Evolutionary conservation across 2,329 filamentous ascomycete genomes (phyloP), one percentile per base, ranked within the genome.

Genomic region (Pestalotiopsis sp.): DNA sequence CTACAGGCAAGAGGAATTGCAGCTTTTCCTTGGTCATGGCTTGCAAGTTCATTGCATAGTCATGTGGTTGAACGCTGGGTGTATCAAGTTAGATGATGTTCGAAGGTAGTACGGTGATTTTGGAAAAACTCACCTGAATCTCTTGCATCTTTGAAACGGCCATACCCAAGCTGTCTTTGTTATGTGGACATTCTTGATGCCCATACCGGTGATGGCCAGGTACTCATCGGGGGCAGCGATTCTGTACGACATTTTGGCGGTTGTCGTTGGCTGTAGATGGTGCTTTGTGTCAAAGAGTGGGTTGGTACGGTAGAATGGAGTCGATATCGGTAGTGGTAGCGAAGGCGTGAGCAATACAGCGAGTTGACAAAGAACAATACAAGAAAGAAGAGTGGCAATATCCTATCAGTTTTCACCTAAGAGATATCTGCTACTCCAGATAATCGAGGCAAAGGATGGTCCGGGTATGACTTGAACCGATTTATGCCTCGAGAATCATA

Each of bases 21-120:
- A 96, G 86, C 79, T 97, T 97, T 82, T 97, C 94, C 74, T 91
- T 89, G 20, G 93, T 97, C 93, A 97, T 97, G 68, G 93, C 93
- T 77, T 95, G 92, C 1, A 97, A 83, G 68, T 90, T 90, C 86
- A 97, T 93, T 69, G 88, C 89, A 80, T 96, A 95, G 80, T 97
- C 93, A 76, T 93, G 93, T 0, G 92, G 92, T 72, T 91, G 91
- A 75, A 93, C 90, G 70, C 85, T 88, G 70, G 83, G 81, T 66
- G 80, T 82, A 31, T 12, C 59, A 17, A 77, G 17, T 39, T 5
- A 59, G 52, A 23, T 52, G 62, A 70, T 64, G 45, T 59, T 5
- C 9, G 23, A 23, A 14, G 14, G 20, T 27, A 11, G 14, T 27
- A 7, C 17, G 25, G 23, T 11, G 27, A 14, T 20, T 20, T 52